These are phyloP conservation scores for Barbatosphaeria neglecta DNA, from an alignment of 495 filamentous ascomycete genomes.

Conservation along the genomic window DNA sequence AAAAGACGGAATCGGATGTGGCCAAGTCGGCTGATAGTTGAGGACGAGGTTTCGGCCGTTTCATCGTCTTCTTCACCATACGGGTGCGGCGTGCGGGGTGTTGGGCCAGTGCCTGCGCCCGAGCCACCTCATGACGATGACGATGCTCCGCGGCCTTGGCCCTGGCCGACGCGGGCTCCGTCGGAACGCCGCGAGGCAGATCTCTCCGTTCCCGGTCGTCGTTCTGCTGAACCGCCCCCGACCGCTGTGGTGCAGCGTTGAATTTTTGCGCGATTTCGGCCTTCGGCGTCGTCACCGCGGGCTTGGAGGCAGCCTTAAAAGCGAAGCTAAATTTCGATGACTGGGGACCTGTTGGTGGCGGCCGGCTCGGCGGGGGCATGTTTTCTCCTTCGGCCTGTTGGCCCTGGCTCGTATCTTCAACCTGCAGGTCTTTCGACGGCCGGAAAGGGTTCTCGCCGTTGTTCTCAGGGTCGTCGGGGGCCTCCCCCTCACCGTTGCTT, in stretches of 20 bases:
- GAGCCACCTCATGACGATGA: slow-evolving; percentile 31
- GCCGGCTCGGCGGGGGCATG: slow-evolving; percentile 33
- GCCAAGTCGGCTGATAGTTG: slow-evolving; percentile 58
- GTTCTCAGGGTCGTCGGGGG: slow-evolving; percentile 13
- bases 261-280: slow-evolving; percentile 64
- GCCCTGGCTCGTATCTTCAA: slow-evolving; percentile 46
- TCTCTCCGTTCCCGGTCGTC: slow-evolving; percentile 8
- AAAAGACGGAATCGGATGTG: slow-evolving; percentile 74
- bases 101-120: slow-evolving; percentile 22
- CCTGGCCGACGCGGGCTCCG: slow-evolving; percentile 28
- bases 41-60: slow-evolving; percentile 59
- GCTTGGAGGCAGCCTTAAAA: slow-evolving; percentile 59
- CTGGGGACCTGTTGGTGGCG: slow-evolving; percentile 33
- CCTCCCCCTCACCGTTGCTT: slow-evolving; percentile 24
- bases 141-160: slow-evolving; percentile 31
- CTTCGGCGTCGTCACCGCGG: slow-evolving; percentile 48
- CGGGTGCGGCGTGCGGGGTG: slow-evolving; percentile 36
- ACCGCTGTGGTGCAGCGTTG: slow-evolving; percentile 39
- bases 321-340: slow-evolving; percentile 76
- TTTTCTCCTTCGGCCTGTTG: slow-evolving; percentile 30
- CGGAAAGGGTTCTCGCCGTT: slow-evolving; percentile 53
- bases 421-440: slow-evolving; percentile 50
- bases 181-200: slow-evolving; percentile 4
- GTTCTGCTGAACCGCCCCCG: slow-evolving; percentile 15
- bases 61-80: slow-evolving; percentile 57